Base-by-base conservation (phyloP, 441 rosid genomes). In the Raphanus hybrid region DNA sequence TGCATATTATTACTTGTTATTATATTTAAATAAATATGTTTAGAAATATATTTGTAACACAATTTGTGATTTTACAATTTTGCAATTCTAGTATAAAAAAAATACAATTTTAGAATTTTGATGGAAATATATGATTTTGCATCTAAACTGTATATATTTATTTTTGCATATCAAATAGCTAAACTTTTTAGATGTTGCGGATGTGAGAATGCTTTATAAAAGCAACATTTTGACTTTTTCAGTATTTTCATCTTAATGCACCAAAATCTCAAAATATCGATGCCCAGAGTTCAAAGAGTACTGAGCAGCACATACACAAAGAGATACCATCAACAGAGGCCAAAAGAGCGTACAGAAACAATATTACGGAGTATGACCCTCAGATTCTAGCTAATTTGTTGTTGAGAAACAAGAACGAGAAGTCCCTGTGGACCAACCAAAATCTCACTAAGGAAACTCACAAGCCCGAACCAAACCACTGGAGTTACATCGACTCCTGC, bases 401-500 rank as follows among this genome's bases (percentile, higher is more conserved):
- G 80, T 57, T 76, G 80, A 35, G 80, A 81, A 68, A 76, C 50
- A 54, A 76, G 83, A 72, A 76, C 80, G 34, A 81, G 83, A 80
- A 95, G 96, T 2, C 98, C 99, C 75, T 95, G 97, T 0, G 92
- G 98, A 27, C 99, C 99, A 8, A 91, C 85, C 18, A 93, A 76
- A 74, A 93, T 93, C 82, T 95, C 97, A n/a, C 86, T 95, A 16
- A 91, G 85, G 67, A 94, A 95, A 84, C 97, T 95, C 18, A 87
- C 8, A 75, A 92, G 73, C 0, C 92, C 99, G 5, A 95, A 89
- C 94, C 99, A 91, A 18, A 95, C 97, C 0, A 91, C 98, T 0
- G 97, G 99, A 77, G 94, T 91, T 8, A 92, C 95, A 69, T 95
- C 98, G 14, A 92, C 97, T 11, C 99, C 97, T 0, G 91, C 99